Evolutionary conservation across 2,329 filamentous ascomycete genomes (phyloP).

Genomic region (Colletotrichum sp.): DNA sequence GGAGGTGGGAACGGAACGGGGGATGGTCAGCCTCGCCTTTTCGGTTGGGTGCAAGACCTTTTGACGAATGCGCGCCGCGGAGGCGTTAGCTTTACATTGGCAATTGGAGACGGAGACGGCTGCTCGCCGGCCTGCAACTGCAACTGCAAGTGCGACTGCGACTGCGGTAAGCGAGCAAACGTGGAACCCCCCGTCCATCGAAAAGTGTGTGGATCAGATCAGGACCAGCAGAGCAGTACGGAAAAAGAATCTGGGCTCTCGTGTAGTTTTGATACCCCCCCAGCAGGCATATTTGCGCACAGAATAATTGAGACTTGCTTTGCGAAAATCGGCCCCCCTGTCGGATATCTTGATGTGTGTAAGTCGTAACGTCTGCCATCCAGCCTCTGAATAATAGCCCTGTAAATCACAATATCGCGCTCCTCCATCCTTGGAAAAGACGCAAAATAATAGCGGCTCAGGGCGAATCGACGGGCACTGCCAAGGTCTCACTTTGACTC

Average conservation of each 20-base stretch:
- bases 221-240: background rate
- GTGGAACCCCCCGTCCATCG: background rate
- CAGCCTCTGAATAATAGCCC: background rate
- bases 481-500: background rate
- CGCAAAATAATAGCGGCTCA: background rate
- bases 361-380: background rate
- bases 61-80: conserved; percentile 8
- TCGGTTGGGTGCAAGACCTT: conserved; percentile 11
- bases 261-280: conserved; percentile 15
- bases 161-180: background rate
- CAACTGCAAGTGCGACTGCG: background rate
- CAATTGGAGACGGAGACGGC: background rate
- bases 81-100: conserved; percentile 4
- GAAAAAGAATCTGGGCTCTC: background rate
- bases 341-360: background rate
- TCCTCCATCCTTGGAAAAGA: background rate
- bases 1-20: background rate
- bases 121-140: conserved; percentile 4
- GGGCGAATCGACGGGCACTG: background rate
- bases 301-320: background rate
- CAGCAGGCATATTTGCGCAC: background rate
- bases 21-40: conserved; percentile 17
- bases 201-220: background rate
- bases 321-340: background rate
- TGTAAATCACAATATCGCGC: background rate